phyloP scores from a whole-genome alignment of 306 rosid species.

The Macrotyloma uniflorum region DNA sequence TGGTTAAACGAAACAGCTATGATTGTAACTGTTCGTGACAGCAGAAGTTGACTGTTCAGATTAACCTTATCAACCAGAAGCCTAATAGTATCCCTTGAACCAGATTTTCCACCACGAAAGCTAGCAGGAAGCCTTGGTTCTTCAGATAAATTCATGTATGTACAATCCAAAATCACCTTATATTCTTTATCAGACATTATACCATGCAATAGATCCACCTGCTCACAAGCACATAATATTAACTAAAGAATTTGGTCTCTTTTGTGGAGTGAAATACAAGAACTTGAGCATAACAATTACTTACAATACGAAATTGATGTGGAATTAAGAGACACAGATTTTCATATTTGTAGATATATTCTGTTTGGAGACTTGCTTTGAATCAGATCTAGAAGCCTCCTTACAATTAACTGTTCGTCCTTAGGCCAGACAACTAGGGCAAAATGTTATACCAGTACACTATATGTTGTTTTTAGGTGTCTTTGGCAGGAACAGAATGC shows the following conservation, averaged over 20 bases:
- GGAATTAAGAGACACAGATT: slow-evolving; percentile 5
- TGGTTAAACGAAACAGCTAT: slow-evolving; percentile 69
- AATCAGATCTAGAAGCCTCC: background rate
- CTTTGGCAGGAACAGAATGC: background rate
- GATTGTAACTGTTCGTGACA: slow-evolving; percentile 83
- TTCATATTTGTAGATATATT: background rate
- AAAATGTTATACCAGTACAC: background rate
- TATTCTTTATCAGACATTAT: slow-evolving; percentile 92
- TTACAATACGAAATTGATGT: background rate
- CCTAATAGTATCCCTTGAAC: slow-evolving; percentile 68
- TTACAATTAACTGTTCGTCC: background rate
- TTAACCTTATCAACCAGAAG: slow-evolving; percentile 95
- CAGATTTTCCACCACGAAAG: slow-evolving; percentile 85
- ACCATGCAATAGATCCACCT: slow-evolving; percentile 86
- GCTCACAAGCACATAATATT: slow-evolving; percentile 42
- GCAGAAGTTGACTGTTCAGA: slow-evolving; percentile 71
- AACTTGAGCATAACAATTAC: background rate
- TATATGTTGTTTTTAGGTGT: background rate
- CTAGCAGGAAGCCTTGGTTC: slow-evolving; percentile 87
- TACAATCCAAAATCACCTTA: slow-evolving; percentile 92
- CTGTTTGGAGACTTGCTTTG: background rate
- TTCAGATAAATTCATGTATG: slow-evolving; percentile 75
- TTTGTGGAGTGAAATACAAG: background rate
- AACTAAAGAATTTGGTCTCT: slow-evolving; percentile 9
- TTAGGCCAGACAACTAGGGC: background rate